Evolutionary conservation across 1,284 basidiomycete genomes (phyloP), one percentile per base, ranked within the genome.

Genomic region (Sporisorium reilianum): DNA sequence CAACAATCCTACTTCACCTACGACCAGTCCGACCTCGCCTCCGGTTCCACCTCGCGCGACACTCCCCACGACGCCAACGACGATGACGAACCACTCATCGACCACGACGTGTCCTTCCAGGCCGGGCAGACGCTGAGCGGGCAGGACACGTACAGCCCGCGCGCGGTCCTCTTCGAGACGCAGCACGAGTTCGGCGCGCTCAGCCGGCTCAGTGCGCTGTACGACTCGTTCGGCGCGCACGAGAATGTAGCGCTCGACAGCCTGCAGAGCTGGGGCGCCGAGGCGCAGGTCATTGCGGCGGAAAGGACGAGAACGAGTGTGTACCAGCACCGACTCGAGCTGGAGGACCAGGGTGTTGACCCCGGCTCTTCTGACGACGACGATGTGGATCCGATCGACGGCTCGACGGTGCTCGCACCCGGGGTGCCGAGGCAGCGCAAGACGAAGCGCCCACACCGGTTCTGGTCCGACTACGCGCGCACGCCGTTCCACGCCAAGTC

Each of bases 1-100:
- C 82, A 84, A 38, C 71, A 81, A 46, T 68, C 76, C 23, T 82
- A 84, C 64, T 81, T 82, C 49, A 64, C 69, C 30, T 79, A 76
- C 57, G 64, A 68, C 16, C 26, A 59, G 7, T 55, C 50, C 26
- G 66, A 68, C 36, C 46, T 60, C 3, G 56, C 61, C 9, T 67
- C 64, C 12, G 57, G 54, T 11, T 56, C 70, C n/a, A 72, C 40
- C 40, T 38, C 36, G 18, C 55, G 20, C 14, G 48, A 73, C 10
- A 28, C 42, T 5, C 45, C 53, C 2, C 26, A 14, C 34, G 34
- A 34, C 14, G 34, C 28, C 28, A 5, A 5, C 5, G 5, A 54
- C 4, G 60, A 63, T 0, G 53, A 64, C 6, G 69, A 65, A 5
- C 68, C 78, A 1, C 59, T 81, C 14, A 64, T 83, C 23, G 81